Evolutionary conservation across 768 basidiomycete species (phyloP).

Genomic region (Lentinula guzmanii): DNA sequence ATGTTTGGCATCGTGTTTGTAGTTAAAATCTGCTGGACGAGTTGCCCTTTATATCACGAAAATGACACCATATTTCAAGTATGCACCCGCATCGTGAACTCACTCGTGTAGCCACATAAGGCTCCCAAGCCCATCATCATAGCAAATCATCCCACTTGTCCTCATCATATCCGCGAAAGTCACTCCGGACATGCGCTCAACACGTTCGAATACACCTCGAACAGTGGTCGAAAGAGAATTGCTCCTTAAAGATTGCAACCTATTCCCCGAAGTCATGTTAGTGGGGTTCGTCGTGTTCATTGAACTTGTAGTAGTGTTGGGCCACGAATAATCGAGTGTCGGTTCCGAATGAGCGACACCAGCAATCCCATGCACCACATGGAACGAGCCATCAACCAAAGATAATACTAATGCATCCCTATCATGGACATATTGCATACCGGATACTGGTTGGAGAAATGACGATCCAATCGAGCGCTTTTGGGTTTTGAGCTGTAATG

Average conservation of each 20-base stretch:
- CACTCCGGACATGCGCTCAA: conserved; percentile 34
- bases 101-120: conserved; percentile 75
- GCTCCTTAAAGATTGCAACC: not conserved
- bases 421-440: conserved; percentile 44
- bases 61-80: not conserved
- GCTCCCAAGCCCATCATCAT: conserved; percentile 49
- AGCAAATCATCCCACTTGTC: conserved; percentile 53
- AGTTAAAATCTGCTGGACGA: conserved; percentile 71
- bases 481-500: conserved; percentile 39
- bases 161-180: conserved; percentile 48
- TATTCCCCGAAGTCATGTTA: not conserved
- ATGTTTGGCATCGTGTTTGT: conserved; percentile 72
- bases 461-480: conserved; percentile 54
- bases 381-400: conserved; percentile 67
- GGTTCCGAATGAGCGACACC: conserved; percentile 25
- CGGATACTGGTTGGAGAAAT: conserved; percentile 50
- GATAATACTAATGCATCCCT: conserved; percentile 52
- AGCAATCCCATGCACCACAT: conserved; percentile 50
- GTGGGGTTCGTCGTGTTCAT: not conserved
- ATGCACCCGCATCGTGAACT: conserved; percentile 11
- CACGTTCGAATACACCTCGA: conserved; percentile 43
- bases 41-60: conserved; percentile 33
- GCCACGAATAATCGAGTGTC: conserved; percentile 22
- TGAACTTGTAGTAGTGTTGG: conserved; percentile 18
- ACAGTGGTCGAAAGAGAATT: conserved; percentile 36